These are phyloP conservation scores for Linum usitatissimum DNA, from an alignment of 345 rosid species.

Conservation along the genomic window DNA sequence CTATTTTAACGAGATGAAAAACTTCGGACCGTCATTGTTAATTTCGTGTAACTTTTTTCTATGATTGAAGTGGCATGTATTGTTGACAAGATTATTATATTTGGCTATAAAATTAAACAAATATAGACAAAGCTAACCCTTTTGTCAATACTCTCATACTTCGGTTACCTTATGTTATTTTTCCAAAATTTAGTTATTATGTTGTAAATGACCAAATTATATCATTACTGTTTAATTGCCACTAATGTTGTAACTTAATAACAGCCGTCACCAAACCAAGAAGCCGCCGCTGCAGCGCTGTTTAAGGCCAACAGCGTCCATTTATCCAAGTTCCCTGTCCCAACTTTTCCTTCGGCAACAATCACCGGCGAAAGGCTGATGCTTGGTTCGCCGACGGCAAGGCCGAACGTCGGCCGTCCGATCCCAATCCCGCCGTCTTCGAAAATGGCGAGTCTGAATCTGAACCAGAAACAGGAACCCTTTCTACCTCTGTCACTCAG, in stretches of 20 bases:
- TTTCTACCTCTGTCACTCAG: slow-evolving; percentile 40
- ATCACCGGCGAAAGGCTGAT: slow-evolving; percentile 19
- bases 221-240: slow-evolving; percentile 21
- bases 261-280: slow-evolving; percentile 14
- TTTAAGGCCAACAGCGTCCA: not conserved
- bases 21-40: no score
- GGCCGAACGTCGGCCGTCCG: slow-evolving; percentile 33
- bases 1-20: no score
- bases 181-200: no score
- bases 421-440: slow-evolving; percentile 40
- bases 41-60: no score
- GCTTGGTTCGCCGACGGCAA: slow-evolving; percentile 14
- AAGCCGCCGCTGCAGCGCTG: not conserved
- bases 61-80: no score
- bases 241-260: slow-evolving; percentile 32
- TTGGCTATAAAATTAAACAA: no score
- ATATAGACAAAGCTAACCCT: no score
- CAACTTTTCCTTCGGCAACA: not conserved
- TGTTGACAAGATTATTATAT: no score
- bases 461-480: slow-evolving; percentile 28
- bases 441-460: slow-evolving; percentile 56
- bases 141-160: no score
- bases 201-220: no score
- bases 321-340: slow-evolving; percentile 23
- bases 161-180: no score